Evolutionary conservation across 2,329 filamentous ascomycete genomes (phyloP).

Genomic region (Salinomyces thailandicus): DNA sequence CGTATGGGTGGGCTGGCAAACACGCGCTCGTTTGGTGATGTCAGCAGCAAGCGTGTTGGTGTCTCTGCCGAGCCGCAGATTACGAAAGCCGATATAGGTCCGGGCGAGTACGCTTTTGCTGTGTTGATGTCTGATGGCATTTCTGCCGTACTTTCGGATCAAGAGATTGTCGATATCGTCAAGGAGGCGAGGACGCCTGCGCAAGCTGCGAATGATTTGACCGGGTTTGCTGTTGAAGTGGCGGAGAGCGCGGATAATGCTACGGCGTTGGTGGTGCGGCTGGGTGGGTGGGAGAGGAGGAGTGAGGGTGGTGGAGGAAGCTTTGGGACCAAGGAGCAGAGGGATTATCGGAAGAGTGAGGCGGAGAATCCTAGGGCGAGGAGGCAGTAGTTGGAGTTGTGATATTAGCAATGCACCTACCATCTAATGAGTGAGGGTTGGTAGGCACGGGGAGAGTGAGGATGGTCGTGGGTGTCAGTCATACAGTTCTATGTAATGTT

Average conservation of each 20-base stretch:
- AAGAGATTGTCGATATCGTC: conserved; percentile 91
- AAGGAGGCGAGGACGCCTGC: conserved; percentile 91
- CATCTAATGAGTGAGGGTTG: too few relatives aligned
- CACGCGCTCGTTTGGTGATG: conserved; percentile 87
- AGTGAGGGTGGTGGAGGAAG: conserved; percentile 81
- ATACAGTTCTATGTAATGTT: too few relatives aligned
- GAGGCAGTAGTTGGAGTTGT: conserved; percentile 8
- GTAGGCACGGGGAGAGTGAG: too few relatives aligned
- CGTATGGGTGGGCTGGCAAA: conserved; percentile 90
- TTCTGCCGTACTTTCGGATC: conserved; percentile 73
- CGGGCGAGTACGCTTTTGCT: conserved; percentile 80
- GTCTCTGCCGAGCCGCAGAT: conserved; percentile 92
- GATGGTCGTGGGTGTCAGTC: too few relatives aligned
- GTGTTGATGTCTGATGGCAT: conserved; percentile 85
- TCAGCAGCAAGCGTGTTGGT: conserved; percentile 80
- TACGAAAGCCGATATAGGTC: conserved; percentile 62
- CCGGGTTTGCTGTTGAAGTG: conserved; percentile 82
- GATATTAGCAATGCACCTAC: too few relatives aligned
- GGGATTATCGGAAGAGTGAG: conserved; percentile 71
- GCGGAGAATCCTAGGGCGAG: conserved; percentile 63
- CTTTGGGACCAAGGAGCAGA: conserved; percentile 81
- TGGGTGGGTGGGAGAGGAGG: conserved; percentile 57
- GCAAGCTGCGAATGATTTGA: conserved; percentile 66
- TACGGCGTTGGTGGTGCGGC: conserved; percentile 51
- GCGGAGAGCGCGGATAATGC: conserved; percentile 52